Conservation (phyloP, 306 rosid species). For the Gillenia trifoliata region DNA sequence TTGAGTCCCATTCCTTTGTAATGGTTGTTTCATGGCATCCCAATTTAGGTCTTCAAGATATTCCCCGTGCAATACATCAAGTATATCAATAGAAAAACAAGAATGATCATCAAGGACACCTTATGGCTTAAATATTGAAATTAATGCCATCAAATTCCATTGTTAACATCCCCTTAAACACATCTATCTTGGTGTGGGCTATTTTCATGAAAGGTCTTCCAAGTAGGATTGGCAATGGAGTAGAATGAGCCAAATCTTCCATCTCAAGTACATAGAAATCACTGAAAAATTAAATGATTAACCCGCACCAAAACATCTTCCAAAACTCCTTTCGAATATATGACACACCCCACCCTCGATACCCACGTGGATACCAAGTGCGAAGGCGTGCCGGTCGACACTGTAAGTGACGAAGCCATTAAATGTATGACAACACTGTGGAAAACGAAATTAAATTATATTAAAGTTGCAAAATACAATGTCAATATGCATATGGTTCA, state of each 20-base stretch:
- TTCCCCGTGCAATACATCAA: neutral
- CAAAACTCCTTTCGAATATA: neutral
- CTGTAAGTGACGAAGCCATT: too few species aligned
- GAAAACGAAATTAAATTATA: too few species aligned
- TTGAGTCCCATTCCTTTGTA: neutral
- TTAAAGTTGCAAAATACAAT: too few species aligned
- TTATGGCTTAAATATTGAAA: too few species aligned
- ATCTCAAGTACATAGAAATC: too few species aligned
- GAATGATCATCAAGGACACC: neutral
- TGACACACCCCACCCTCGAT: too few species aligned
- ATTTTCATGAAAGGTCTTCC: neutral
- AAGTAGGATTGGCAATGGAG: neutral
- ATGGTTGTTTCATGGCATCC: too few species aligned
- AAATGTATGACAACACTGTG: too few species aligned
- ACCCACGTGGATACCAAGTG: too few species aligned
- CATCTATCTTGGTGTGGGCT: neutral
- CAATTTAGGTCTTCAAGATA: accelerated
- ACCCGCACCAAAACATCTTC: neutral
- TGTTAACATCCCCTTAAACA: neutral
- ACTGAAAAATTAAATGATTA: too few species aligned
- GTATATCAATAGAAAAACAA: neutral
- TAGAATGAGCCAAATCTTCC: neutral
- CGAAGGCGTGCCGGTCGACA: too few species aligned
- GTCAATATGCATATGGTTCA: too few species aligned
- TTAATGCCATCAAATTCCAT: neutral